phyloP scores from a whole-genome alignment of 2,329 filamentous ascomycete species.

The Fusarium sp. region DNA sequence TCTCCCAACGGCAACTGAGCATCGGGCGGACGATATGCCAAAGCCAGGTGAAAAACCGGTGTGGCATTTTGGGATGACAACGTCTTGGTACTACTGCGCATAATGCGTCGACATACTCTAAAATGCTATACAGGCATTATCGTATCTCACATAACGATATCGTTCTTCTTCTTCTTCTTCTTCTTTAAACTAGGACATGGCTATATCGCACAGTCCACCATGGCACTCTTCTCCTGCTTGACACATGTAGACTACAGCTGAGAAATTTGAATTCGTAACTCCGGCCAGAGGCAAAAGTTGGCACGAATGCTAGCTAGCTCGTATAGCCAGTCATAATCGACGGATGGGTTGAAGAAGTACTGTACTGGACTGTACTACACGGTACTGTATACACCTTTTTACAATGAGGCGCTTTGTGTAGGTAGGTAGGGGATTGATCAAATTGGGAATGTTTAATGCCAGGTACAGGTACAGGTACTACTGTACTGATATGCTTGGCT shows the following conservation, averaged over 20 bases:
- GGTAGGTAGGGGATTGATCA: conserved; percentile 12
- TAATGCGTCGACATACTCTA: too few relatives aligned
- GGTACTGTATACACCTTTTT: conserved; percentile 1
- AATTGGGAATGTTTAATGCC: conserved; percentile 7
- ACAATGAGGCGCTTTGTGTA: conserved; percentile 13
- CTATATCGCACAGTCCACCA: neutral
- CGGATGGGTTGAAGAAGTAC: conserved; percentile 30
- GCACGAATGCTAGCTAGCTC: conserved; percentile 30
- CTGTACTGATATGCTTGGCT: conserved; percentile 1
- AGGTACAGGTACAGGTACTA: conserved; percentile 19
- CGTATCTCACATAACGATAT: neutral
- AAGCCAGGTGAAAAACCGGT: neutral
- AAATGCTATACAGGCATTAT: neutral
- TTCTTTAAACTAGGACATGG: neutral
- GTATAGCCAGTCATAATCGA: conserved; percentile 15
- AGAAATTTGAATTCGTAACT: conserved; percentile 12
- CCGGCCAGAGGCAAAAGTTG: conserved; percentile 39
- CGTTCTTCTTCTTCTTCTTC: neutral
- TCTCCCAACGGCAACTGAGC: neutral
- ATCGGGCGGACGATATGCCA: conserved; percentile 2
- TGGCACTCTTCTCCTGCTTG: conserved; percentile 12
- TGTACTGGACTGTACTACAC: neutral
- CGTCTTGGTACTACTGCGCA: neutral
- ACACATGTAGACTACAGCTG: conserved; percentile 2
- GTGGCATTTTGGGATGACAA: neutral